Base-by-base conservation (phyloP, 768 basidiomycete species). In the Phaeotremella skinneri region DNA sequence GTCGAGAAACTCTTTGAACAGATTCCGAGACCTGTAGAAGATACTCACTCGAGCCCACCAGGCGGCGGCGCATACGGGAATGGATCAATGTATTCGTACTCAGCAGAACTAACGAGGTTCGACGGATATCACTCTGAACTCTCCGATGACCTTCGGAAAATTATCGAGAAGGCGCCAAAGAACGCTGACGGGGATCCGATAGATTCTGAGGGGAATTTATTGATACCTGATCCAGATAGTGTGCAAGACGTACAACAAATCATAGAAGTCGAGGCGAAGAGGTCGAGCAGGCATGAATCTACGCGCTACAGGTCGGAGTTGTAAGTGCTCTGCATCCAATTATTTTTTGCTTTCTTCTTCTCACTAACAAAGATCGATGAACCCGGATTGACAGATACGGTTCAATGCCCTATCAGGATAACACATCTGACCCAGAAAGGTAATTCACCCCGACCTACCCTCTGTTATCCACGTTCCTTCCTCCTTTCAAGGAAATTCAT, bases 1-100 rank as follows among this genome's bases (percentile, higher is more conserved):
- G 68, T 68, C 14, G 75, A 76, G 34, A 58, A 62, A 43, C 52
- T 76, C 3, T 76, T 69, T 32, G 26, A 23, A 1, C 23, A 59
- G 20, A 29, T 67, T 3, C 71, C 73, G 3, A 45, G 55, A 13
- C 66, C 70, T 20, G 56, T 57, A 21, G 23, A 45, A 14, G 17
- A 43, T 14, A 21, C 3, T 20, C n/a, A n/a, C n/a, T n/a, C n/a
- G 27, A 52, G 13, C 29, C 11, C 11, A 51, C 14, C 27, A 20
- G 29, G 49, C 20, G 47, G 13, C 14, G 55, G 32, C 6, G 4
- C 5, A 32, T 16, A 27, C 30, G 14, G 20, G 26, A 21, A 20
- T 52, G 11, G 52, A 41, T 54, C n/a, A 34, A 53, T 20, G 17
- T 25, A 21, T 20, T 14, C 7, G 17, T 21, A n/a, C 52, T 31